Percentiles rank a stretch among this genome's conserved stretches.
These are phyloP conservation scores for Austroboletus sp. DNA, from an alignment of 1,284 basidiomycete genomes.

Conservation along the genomic window DNA sequence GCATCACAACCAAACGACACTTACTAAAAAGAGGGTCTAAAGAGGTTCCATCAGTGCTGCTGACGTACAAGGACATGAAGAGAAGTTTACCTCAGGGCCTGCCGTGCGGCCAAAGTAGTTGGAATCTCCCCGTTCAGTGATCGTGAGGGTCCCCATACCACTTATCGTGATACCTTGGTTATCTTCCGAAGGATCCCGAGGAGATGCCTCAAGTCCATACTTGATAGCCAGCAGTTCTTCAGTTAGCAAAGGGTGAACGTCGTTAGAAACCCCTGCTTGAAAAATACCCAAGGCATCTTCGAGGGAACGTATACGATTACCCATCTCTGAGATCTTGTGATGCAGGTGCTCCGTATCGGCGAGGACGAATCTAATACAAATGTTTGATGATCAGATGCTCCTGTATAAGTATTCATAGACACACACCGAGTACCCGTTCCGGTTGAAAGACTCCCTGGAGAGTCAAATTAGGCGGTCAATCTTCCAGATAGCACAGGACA, in stretches of 20 bases:
- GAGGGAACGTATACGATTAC: constrained; percentile 62
- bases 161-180: constrained; percentile 34
- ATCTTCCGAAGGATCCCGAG: constrained; percentile 24
- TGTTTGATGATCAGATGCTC: background rate
- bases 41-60: constrained; percentile 8
- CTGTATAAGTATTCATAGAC: background rate
- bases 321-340: constrained; percentile 64
- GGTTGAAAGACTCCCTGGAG: constrained; percentile 44
- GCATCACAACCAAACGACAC: constrained; percentile 12
- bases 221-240: constrained; percentile 59
- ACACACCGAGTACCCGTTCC: constrained; percentile 52
- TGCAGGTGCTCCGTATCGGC: constrained; percentile 67
- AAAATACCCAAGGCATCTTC: constrained; percentile 63
- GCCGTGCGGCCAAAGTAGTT: constrained; percentile 65
- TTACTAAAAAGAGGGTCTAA: constrained; percentile 29
- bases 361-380: constrained; percentile 50
- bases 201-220: constrained; percentile 42
- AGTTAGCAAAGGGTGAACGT: constrained; percentile 57
- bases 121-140: constrained; percentile 56
- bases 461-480: constrained; percentile 1
- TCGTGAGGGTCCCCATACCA: constrained; percentile 54
- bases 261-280: constrained; percentile 53
- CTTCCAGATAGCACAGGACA: background rate
- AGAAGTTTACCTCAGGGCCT: constrained; percentile 42
- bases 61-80: background rate